These are phyloP conservation scores for Fusarium sp. DNA, from an alignment of 2,329 filamentous ascomycete species.

Conservation along the genomic window DNA sequence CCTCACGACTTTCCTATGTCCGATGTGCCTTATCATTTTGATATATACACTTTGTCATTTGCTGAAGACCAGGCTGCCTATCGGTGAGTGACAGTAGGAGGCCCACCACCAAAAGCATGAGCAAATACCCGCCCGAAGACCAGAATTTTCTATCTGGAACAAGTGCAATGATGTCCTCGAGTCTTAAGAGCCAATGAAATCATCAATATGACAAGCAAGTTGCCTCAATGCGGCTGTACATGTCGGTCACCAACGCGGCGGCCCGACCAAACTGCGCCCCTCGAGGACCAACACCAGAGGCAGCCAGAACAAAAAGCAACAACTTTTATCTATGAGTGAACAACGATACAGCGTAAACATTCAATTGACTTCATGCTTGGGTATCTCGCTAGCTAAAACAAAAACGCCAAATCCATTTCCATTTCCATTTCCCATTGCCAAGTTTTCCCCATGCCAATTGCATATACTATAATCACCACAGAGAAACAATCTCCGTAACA, in stretches of 20 bases:
- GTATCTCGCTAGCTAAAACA: slow-evolving; percentile 34
- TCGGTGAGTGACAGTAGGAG: not conserved
- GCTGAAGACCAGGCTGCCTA: not conserved
- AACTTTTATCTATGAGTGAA: not conserved
- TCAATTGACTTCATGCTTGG: slow-evolving; percentile 26
- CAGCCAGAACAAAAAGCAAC: slow-evolving; percentile 2
- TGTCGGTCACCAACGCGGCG: not conserved
- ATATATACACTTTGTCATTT: too few species aligned
- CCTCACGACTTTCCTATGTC: too few species aligned
- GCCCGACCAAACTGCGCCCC: not conserved
- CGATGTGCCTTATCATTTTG: too few species aligned
- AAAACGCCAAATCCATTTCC: slow-evolving; percentile 7
- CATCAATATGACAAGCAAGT: not conserved
- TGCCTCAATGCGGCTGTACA: not conserved
- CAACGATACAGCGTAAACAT: not conserved
- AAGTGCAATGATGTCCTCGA: not conserved
- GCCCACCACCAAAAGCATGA: not conserved
- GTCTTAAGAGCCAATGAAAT: not conserved
- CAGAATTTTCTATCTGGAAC: not conserved
- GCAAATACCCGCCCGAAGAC: not conserved
- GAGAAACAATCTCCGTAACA: slow-evolving; percentile 37
- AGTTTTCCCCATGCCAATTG: not conserved
- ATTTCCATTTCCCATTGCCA: not conserved
- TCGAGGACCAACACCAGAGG: not conserved
- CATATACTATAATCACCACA: slow-evolving; percentile 37